Evolutionary conservation across 2,329 filamentous ascomycete species (phyloP).

Genomic region (Pestalotiopsis sp.): DNA sequence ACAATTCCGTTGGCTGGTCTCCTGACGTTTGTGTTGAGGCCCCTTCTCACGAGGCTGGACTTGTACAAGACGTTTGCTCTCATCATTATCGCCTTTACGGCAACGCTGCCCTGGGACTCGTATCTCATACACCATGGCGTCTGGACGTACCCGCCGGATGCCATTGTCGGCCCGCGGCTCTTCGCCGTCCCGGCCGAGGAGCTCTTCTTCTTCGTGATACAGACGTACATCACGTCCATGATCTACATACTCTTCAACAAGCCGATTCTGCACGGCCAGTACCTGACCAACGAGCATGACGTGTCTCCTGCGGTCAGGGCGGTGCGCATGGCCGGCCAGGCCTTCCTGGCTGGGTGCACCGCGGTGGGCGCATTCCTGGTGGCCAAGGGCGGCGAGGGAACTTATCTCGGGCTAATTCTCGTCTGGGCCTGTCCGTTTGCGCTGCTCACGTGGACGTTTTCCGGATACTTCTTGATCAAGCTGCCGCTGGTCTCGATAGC

Average conservation of each 20-base stretch:
- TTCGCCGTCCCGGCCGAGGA: slow-evolving; percentile 72
- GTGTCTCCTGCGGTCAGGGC: slow-evolving; percentile 25
- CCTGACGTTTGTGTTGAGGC: slow-evolving; percentile 61
- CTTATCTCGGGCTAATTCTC: slow-evolving; percentile 72
- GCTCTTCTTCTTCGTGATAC: slow-evolving; percentile 77
- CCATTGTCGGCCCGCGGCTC: slow-evolving; percentile 64
- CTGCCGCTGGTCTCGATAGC: slow-evolving; percentile 61
- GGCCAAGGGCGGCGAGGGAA: slow-evolving; percentile 50
- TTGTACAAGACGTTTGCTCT: slow-evolving; percentile 64
- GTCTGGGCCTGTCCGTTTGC: slow-evolving; percentile 70
- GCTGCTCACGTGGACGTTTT: slow-evolving; percentile 64
- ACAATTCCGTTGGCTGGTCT: slow-evolving; percentile 65
- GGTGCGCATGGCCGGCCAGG: slow-evolving; percentile 50
- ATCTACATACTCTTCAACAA: slow-evolving; percentile 71
- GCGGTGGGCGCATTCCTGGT: slow-evolving; percentile 48
- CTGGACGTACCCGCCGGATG: slow-evolving; percentile 72
- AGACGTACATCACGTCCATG: slow-evolving; percentile 73
- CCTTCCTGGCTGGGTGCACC: slow-evolving; percentile 46
- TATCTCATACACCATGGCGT: slow-evolving; percentile 70
- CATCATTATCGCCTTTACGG: slow-evolving; percentile 63
- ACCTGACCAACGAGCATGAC: slow-evolving; percentile 36
- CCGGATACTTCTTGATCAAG: slow-evolving; percentile 64
- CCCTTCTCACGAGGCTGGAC: slow-evolving; percentile 64
- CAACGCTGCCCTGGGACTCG: slow-evolving; percentile 77
- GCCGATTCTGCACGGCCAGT: slow-evolving; percentile 55